Evolutionary conservation across 495 filamentous ascomycete species (phyloP), one percentile per base, ranked within the genome.

Genomic region (Penicillium chermesinum): DNA sequence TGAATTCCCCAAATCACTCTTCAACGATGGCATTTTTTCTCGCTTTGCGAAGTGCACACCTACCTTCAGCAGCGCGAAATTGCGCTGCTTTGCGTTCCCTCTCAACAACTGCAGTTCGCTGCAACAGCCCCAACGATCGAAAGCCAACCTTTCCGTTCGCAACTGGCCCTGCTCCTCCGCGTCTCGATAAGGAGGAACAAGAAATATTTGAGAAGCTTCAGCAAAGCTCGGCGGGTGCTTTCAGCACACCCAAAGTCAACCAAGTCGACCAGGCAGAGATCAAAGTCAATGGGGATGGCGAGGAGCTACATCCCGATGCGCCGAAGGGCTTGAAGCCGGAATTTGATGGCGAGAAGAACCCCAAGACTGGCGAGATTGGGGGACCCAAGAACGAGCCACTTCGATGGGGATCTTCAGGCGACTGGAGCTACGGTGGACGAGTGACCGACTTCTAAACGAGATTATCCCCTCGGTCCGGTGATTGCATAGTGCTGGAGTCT

Each of bases 361-460:
- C 93, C 2, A 86, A 86, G 72, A 98, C 93, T 2, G 94, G 94
- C n/a, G 93, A 97, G 72, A 77, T 95, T 36, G 93, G 91, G 5
- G 93, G 93, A 12, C 93, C 93, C 14, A 98, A 97, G 80, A 98
- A 96, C 66, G 93, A 98, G 69, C 93, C 93, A 36, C 54, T 97
- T 56, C 75, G 91, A 44, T 96, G 91, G 91, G 89, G 90, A 0
- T 63, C 71, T 19, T 65, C 55, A 2, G 86, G 88, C 1, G 93
- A 98, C 70, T 98, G 90, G 83, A 96, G 89, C 58, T 98, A 86
- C 67, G 96, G 96, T 70, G 93, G 93, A 32, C 73, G 93, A 45
- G 91, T 93, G 18, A 97, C 93, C 15, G 93, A 97, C 71, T 98
- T 98, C 63, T 98, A 48, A 46, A n/a, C 8, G 19, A 12, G 22